Percentiles rank a stretch among this genome's conserved stretches.
phyloP scores from a whole-genome alignment of 345 rosid genomes.

The Eucalyptus polybractea region DNA sequence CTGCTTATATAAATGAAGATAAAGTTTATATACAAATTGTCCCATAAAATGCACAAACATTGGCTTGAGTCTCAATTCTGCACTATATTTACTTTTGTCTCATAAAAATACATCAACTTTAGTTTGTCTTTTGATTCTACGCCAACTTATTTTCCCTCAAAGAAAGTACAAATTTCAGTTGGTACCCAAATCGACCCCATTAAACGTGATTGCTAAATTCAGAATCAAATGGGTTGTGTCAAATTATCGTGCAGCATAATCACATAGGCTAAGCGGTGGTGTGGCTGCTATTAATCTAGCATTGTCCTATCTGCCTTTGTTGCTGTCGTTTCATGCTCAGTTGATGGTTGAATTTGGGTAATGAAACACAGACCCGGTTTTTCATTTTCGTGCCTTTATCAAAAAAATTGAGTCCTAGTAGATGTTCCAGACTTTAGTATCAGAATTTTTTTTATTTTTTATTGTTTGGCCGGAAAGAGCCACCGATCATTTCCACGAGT shows the following conservation, averaged over 20 bases:
- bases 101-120: neutral
- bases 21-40: no score
- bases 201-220: neutral
- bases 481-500: slow-evolving; percentile 44
- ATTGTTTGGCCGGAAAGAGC: slow-evolving; percentile 24
- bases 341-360: slow-evolving; percentile 43
- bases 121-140: neutral
- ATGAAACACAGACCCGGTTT: slow-evolving; percentile 13
- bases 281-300: slow-evolving; percentile 22
- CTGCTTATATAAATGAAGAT: no score
- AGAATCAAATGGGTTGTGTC: neutral
- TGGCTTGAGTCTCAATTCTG: neutral
- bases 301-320: slow-evolving; percentile 55
- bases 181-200: neutral
- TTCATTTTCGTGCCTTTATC: neutral
- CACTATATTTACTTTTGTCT: no score
- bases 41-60: no score
- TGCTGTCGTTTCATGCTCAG: slow-evolving; percentile 41
- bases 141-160: no score
- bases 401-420: neutral
- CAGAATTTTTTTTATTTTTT: neutral
- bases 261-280: slow-evolving; percentile 33
- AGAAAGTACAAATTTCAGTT: neutral
- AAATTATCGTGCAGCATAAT: slow-evolving; percentile 9
- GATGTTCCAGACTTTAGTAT: neutral